Evolutionary conservation across 306 rosid species (phyloP), one percentile per base, ranked within the genome.

Genomic region (Quercus glauca): DNA sequence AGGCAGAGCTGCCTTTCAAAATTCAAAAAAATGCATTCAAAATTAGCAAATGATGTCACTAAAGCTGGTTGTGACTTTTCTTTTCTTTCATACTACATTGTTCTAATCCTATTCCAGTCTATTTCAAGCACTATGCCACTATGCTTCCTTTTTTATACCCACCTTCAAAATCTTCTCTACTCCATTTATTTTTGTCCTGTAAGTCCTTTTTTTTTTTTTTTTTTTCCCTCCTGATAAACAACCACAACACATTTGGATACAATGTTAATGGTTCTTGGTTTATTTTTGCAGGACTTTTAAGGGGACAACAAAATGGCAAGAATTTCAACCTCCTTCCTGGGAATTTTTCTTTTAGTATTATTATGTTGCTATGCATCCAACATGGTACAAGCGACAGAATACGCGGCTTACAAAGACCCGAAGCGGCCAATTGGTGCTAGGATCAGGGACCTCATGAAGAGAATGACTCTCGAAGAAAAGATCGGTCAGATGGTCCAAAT

Each of bases 401-500:
- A 55, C 51, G 19, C 37, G 35, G 15, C 23, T 56, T 76, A 76
- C 60, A 76, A 76, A 26, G 72, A 76, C 49, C 73, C 79, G 10
- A 76, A 64, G 4, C 29, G 6, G 35, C 33, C 73, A 2, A 2
- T 59, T 2, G 41, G 65, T 41, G 52, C 56, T 6, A 49, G 82
- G 55, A 19, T 78, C n/a, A 59, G 1, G n/a, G 61, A 78, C 25
- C 56, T 78, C 12, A 23, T 78, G 21, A 45, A 41, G 4, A 15
- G 63, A 53, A 79, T 79, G 82, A 79, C 73, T 49, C 60, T 71
- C 1, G 77, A 79, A 55, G 82, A 79, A 53, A 79, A 79, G 70
- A 59, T 79, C 28, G 82, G 82, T 25, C 82, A 79, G 55, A 79
- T 79, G 82, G 29, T 67, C 1, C 82, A 79, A 56, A 79, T 79